These are phyloP conservation scores for Cairneyella variabilis DNA, from an alignment of 495 filamentous ascomycete species.

Conservation along the genomic window DNA sequence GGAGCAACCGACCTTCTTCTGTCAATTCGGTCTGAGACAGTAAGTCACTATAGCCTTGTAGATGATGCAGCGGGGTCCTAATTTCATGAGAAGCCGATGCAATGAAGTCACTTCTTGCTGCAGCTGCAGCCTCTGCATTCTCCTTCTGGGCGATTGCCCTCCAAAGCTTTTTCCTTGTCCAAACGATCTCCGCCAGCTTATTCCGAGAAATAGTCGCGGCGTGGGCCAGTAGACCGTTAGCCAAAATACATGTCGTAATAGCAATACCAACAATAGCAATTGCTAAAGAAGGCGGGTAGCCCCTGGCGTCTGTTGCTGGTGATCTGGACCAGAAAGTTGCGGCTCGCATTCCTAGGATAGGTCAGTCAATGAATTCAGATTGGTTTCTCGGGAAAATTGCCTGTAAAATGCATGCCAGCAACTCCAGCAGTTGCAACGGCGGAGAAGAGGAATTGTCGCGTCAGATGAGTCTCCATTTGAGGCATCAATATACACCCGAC, in stretches of 20 bases:
- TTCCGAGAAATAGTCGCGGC: slow-evolving; percentile 27
- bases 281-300: slow-evolving; percentile 25
- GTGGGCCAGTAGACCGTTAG: slow-evolving; percentile 29
- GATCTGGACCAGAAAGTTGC: slow-evolving; percentile 25
- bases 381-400: slow-evolving; percentile 3
- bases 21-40: slow-evolving; percentile 27
- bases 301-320: slow-evolving; percentile 17
- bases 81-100: slow-evolving; percentile 30
- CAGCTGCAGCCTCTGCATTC: slow-evolving; percentile 27
- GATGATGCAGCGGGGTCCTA: slow-evolving; percentile 30
- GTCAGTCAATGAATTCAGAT: background rate
- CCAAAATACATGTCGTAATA: slow-evolving; percentile 26
- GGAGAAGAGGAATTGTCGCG: slow-evolving; percentile 26
- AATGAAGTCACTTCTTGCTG: slow-evolving; percentile 27
- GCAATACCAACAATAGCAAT: slow-evolving; percentile 25
- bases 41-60: slow-evolving; percentile 28
- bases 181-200: slow-evolving; percentile 28
- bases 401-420: slow-evolving; percentile 29
- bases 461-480: slow-evolving; percentile 23
- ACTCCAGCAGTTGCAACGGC: slow-evolving; percentile 23
- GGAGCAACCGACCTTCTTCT: slow-evolving; percentile 27
- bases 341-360: slow-evolving; percentile 24
- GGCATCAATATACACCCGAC: slow-evolving; percentile 27
- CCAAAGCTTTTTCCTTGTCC: slow-evolving; percentile 27
- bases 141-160: slow-evolving; percentile 29